Percentiles rank a stretch among this genome's conserved stretches.
phyloP scores from a whole-genome alignment of 2,329 filamentous ascomycete genomes.

The Pseudogymnoascus verrucosus region DNA sequence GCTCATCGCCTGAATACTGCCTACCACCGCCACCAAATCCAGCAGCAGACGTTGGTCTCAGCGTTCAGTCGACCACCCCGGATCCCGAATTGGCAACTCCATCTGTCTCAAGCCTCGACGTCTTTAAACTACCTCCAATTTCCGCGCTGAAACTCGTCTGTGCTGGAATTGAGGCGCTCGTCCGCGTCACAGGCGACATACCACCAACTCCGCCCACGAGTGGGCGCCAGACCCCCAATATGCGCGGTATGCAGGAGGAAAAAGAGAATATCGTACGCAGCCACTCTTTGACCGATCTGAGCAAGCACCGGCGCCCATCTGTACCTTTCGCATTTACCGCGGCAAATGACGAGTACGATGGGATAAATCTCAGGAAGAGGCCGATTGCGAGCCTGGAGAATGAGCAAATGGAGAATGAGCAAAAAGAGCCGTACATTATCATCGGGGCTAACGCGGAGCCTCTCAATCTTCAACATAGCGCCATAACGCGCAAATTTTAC shows the following conservation, averaged over 20 bases:
- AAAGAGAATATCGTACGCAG: slow-evolving; percentile 52
- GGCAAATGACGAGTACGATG: slow-evolving; percentile 41
- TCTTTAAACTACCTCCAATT: slow-evolving; percentile 64
- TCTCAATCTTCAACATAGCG: slow-evolving; percentile 69
- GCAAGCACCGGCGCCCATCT: slow-evolving; percentile 24
- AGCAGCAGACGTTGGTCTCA: slow-evolving; percentile 22
- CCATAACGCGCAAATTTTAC: slow-evolving; percentile 88
- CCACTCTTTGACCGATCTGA: slow-evolving; percentile 40
- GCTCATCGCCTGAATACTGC: slow-evolving; percentile 17
- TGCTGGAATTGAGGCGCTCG: slow-evolving; percentile 60
- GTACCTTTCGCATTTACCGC: slow-evolving; percentile 18
- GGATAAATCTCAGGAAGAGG: slow-evolving; percentile 41
- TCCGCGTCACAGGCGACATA: slow-evolving; percentile 67
- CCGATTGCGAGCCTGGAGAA: slow-evolving; percentile 19
- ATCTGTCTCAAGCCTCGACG: slow-evolving; percentile 45
- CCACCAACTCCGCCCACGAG: slow-evolving; percentile 69
- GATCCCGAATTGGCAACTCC: slow-evolving; percentile 22
- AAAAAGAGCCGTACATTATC: slow-evolving; percentile 45
- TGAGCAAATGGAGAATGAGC: slow-evolving; percentile 14
- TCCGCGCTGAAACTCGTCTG: slow-evolving; percentile 75
- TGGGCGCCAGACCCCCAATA: slow-evolving; percentile 54
- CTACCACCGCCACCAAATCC: slow-evolving; percentile 26
- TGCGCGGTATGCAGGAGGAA: slow-evolving; percentile 54
- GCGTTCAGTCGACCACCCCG: slow-evolving; percentile 16
- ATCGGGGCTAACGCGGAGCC: slow-evolving; percentile 65